Evolutionary conservation across 495 filamentous ascomycete genomes (phyloP).

Genomic region (Annulohypoxylon maeteangense): DNA sequence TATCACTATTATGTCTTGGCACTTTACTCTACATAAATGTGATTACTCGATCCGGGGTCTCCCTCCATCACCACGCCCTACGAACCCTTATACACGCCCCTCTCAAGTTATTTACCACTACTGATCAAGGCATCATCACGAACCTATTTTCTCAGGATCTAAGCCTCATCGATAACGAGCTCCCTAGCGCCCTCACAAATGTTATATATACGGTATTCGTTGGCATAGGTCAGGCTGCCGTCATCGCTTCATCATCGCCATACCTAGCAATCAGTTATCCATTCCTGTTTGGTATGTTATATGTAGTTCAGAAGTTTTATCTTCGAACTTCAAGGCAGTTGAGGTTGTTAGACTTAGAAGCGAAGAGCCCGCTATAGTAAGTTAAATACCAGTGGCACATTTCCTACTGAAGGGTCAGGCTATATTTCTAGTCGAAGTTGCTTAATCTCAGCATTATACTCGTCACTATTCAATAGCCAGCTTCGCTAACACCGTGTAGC

Average conservation of each 20-base stretch:
- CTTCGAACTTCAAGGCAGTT: constrained; percentile 71
- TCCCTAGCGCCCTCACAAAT: constrained; percentile 39
- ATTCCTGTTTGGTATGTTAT: constrained; percentile 50
- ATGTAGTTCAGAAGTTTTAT: constrained; percentile 67
- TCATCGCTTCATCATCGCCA: constrained; percentile 47
- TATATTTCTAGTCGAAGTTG: neutral
- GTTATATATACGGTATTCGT: constrained; percentile 19
- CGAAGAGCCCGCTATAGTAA: constrained; percentile 55
- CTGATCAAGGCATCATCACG: constrained; percentile 55
- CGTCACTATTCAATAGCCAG: neutral
- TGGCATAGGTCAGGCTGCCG: constrained; percentile 43
- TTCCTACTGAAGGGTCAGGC: neutral
- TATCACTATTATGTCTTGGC: constrained; percentile 26
- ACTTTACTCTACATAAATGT: constrained; percentile 26
- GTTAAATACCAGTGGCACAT: neutral
- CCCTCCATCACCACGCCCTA: constrained; percentile 43
- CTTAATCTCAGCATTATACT: neutral
- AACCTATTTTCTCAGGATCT: constrained; percentile 62
- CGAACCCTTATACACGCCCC: constrained; percentile 43
- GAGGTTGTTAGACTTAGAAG: constrained; percentile 67
- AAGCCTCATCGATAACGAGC: constrained; percentile 53
- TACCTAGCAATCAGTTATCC: constrained; percentile 45
- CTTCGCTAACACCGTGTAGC: constrained; percentile 12
- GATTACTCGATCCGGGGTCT: constrained; percentile 36
- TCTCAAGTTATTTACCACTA: constrained; percentile 53